phyloP scores from a whole-genome alignment of 305 asterid genomes.

The Solanum aculeatissimum region DNA sequence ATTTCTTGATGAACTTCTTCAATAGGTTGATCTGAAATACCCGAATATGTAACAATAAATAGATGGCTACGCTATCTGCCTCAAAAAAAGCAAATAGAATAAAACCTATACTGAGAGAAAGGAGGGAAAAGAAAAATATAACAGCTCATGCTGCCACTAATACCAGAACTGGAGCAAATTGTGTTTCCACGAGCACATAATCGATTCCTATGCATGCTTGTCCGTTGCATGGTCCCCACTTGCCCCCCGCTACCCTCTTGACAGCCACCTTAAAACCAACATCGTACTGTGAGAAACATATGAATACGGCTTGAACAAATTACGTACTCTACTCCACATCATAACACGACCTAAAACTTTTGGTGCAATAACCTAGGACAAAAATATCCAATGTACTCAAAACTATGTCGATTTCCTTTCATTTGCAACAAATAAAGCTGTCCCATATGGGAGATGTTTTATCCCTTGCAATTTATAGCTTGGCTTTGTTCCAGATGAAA shows the following conservation, averaged over 20 bases:
- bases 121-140: background rate
- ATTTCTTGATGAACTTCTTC: constrained; percentile 40
- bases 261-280: constrained; percentile 42
- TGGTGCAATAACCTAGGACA: background rate
- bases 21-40: constrained; percentile 55
- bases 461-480: background rate
- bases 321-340: background rate
- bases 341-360: background rate
- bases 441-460: background rate
- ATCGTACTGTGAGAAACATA: background rate
- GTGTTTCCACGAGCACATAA: constrained; percentile 60
- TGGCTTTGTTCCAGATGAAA: background rate
- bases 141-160: background rate
- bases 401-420: background rate
- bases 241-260: constrained; percentile 67
- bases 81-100: background rate
- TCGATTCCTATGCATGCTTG: constrained; percentile 92
- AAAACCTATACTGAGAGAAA: background rate
- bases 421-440: background rate
- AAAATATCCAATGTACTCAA: background rate
- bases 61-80: background rate
- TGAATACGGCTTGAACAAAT: background rate
- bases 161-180: constrained; percentile 56
- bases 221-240: constrained; percentile 92
- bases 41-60: background rate